Percentiles rank a stretch among this genome's conserved stretches.
These are phyloP conservation scores for Malassezia obtusa DNA, from an alignment of 1,284 basidiomycete genomes.

Conservation along the genomic window DNA sequence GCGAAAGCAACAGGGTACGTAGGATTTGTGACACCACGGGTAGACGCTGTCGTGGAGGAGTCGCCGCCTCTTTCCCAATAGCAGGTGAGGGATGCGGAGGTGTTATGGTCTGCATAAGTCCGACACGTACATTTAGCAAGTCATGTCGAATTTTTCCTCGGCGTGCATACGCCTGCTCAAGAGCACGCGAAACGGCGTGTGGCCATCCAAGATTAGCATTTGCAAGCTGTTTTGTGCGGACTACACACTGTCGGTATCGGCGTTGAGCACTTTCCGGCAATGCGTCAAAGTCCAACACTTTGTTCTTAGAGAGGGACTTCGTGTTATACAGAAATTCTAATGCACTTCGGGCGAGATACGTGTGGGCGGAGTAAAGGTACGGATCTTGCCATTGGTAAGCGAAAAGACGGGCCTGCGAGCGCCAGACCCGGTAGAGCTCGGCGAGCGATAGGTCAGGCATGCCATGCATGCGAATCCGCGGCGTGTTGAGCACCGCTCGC, in stretches of 20 bases:
- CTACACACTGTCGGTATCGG: not conserved
- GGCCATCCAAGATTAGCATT: conserved; percentile 19
- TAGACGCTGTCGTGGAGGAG: conserved; percentile 5
- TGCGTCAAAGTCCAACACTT: not conserved
- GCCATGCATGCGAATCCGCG: not conserved
- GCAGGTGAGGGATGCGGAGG: conserved; percentile 7
- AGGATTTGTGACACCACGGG: conserved; percentile 7
- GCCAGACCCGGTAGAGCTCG: conserved; percentile 9
- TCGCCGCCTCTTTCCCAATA: conserved; percentile 6
- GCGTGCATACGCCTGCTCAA: conserved; percentile 17
- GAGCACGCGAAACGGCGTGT: conserved; percentile 14
- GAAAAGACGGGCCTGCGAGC: conserved; percentile 14
- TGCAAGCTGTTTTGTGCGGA: conserved; percentile 3
- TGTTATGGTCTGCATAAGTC: not conserved
- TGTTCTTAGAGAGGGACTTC: not conserved
- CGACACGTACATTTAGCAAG: not conserved
- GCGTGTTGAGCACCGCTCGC: too few species aligned
- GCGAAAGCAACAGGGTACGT: conserved; percentile 2
- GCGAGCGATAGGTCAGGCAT: not conserved
- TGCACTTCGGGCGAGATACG: not conserved
- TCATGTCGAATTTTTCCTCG: conserved; percentile 9
- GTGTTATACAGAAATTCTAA: not conserved
- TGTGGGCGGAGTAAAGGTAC: conserved; percentile 15
- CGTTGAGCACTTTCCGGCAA: not conserved
- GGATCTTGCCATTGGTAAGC: conserved; percentile 14